Evolutionary conservation across 768 basidiomycete species (phyloP).

Genomic region (Termitomyces sp.): DNA sequence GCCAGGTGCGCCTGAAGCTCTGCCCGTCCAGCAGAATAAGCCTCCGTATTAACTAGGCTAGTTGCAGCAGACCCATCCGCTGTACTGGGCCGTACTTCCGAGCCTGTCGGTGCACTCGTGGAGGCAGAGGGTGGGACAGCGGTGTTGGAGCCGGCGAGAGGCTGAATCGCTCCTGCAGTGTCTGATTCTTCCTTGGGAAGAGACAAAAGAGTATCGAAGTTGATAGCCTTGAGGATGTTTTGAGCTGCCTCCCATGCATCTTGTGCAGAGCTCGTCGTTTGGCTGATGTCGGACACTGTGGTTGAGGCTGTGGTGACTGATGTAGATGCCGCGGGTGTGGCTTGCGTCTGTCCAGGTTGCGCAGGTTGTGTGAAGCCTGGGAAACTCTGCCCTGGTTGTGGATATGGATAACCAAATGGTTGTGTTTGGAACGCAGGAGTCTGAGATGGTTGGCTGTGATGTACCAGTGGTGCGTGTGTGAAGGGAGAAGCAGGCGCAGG

Average conservation of each 20-base stretch:
- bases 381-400: constrained; percentile 10
- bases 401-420: constrained; percentile 11
- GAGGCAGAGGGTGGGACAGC: background rate
- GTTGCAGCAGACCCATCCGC: background rate
- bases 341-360: constrained; percentile 24
- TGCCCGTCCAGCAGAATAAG: constrained; percentile 36
- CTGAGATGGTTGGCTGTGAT: constrained; percentile 23
- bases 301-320: constrained; percentile 10
- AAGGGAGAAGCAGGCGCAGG: constrained; percentile 47
- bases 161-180: constrained; percentile 9
- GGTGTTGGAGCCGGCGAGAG: background rate
- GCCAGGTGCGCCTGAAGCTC: constrained; percentile 72
- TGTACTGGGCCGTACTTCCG: background rate
- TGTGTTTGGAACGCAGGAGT: constrained; percentile 3
- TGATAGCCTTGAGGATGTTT: constrained; percentile 73
- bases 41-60: background rate
- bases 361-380: constrained; percentile 22
- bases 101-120: background rate
- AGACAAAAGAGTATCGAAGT: constrained; percentile 55
- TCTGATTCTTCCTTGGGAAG: constrained; percentile 31
- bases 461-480: constrained; percentile 51
- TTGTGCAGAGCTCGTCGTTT: constrained; percentile 36
- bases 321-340: constrained; percentile 8
- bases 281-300: constrained; percentile 11
- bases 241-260: constrained; percentile 79